phyloP scores from a whole-genome alignment of 768 basidiomycete species.

The Termitomyces sp. region DNA sequence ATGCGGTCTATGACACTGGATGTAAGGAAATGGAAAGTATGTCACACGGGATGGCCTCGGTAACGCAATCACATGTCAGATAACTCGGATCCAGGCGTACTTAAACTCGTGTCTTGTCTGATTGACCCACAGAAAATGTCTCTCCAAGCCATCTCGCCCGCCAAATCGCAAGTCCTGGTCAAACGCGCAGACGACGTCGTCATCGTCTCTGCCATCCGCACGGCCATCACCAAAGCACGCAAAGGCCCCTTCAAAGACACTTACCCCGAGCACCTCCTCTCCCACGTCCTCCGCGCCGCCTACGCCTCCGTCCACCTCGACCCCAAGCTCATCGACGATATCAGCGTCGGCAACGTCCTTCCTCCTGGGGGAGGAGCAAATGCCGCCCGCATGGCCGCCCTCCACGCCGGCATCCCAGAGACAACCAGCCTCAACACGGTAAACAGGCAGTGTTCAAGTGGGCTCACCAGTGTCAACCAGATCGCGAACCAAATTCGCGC shows the following conservation, averaged over 20 bases:
- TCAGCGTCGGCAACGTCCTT: slow-evolving; percentile 84
- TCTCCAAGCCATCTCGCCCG: slow-evolving; percentile 20
- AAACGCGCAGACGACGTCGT: slow-evolving; percentile 87
- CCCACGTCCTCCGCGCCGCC: slow-evolving; percentile 70
- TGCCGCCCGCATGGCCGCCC: slow-evolving; percentile 80
- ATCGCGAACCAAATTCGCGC: slow-evolving; percentile 75
- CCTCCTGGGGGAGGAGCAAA: slow-evolving; percentile 81
- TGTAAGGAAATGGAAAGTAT: too few relatives aligned
- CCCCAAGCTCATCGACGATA: slow-evolving; percentile 79
- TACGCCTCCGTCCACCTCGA: slow-evolving; percentile 65
- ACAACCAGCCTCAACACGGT: slow-evolving; percentile 73
- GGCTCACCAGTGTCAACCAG: slow-evolving; percentile 75
- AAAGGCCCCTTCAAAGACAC: slow-evolving; percentile 94
- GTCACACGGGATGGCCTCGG: too few relatives aligned
- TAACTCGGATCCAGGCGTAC: too few relatives aligned
- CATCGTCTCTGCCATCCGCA: slow-evolving; percentile 82
- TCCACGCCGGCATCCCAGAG: slow-evolving; percentile 81
- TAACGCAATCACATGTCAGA: too few relatives aligned
- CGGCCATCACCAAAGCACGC: slow-evolving; percentile 85
- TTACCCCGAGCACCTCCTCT: slow-evolving; percentile 74
- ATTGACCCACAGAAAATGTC: too few relatives aligned
- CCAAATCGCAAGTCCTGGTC: slow-evolving; percentile 57
- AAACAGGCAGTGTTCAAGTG: slow-evolving; percentile 89
- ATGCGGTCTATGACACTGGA: too few relatives aligned
- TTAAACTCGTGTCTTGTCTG: too few relatives aligned